Base-by-base conservation (phyloP, 2,329 filamentous ascomycete genomes). In the Epichloe aotearoae region DNA sequence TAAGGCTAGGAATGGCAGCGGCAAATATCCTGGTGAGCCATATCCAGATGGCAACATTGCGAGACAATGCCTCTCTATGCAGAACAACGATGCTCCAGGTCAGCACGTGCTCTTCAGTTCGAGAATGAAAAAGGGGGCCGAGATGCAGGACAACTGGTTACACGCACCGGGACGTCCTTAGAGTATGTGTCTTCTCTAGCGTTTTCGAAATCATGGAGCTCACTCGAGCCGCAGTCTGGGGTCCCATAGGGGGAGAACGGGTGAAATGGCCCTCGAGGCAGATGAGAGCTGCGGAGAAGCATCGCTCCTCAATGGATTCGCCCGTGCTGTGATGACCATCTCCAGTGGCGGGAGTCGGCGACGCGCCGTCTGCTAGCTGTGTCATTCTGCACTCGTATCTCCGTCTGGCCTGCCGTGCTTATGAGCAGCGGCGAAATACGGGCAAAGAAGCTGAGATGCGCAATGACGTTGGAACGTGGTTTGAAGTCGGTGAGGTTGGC, bases 31-130 rank as follows among this genome's bases (percentile, higher is more conserved):
- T 73, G 30, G 77, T 77, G 52, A 84, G 67, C 69, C 79, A 81
- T 57, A 83, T 76, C 80, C 80, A 84, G 51, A 83, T 77, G 54
- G 76, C 75, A 30, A 84, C 75, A 56, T 83, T 84, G 53, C 74
- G 74, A 4, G 79, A 79, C 39, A 84, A 65, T 3, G 73, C 71
- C 61, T 83, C 80, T 56, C 78, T 82, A 30, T 11, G 36, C 23
- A 39, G 15, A 4, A 33, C 15, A 36, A 53, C 14, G 38, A 33
- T 43, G 26, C 12, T n/a, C 14, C 37, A 20, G 30, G 50, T 62
- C 43, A 62, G 56, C 39, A 38, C 20, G 12, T 17, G 39, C 17
- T 26, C 26, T 26, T 11, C 23, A 26, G 38, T n/a, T 8, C 14
- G 14, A 12, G 7, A n/a, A 23, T n/a, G 36, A 19, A 7, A 42